Evolutionary conservation across 75 land plant species (phyloP), one percentile per base, ranked within the genome.

Genomic region (Larix kaempferi): DNA sequence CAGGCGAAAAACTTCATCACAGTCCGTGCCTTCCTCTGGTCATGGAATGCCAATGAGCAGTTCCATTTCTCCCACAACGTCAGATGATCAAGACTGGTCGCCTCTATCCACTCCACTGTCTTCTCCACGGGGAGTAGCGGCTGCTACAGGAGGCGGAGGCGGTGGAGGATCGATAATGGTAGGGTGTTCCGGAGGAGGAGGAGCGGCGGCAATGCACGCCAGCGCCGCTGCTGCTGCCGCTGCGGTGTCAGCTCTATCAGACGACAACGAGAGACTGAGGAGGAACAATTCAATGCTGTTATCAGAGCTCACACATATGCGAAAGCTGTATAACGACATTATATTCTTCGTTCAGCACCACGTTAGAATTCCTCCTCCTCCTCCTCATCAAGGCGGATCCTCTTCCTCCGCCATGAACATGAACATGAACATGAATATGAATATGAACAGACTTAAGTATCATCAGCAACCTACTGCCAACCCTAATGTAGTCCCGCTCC

Each of bases 241-340:
- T 21, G 80, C 89, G 29, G 64, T 87, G 19, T 75, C 84, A 8
- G 86, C 92, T 0, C 80, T 92, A 6, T 73, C 89, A 15, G 99
- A 96, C 80, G 99, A 96, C 76, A 96, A 96, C 75, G 97, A 96
- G 83, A 59, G 95, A 71, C 95, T 96, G 55, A 71, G 94, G 78
- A 75, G 89, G 63, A 91, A 87, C 80, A 95, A 95, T 88, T 74
- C 80, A 19, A 76, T 90, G 83, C 89, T 96, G 1, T 76, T 96
- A 58, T 94, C 98, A 1, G 98, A 94, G 81, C 86, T 94, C 1
- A 84, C 93, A 0, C 94, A 96, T 29, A 89, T 94, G 89, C 81
- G 84, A 54, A 90, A 84, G 82, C 87, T 96, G 22, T 91, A 96
- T 83, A 95, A 96, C 76, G 99, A 92, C 62, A 91, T 91, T n/a